Base-by-base conservation (phyloP, 345 rosid species). In the Lepidium sativum region DNA sequence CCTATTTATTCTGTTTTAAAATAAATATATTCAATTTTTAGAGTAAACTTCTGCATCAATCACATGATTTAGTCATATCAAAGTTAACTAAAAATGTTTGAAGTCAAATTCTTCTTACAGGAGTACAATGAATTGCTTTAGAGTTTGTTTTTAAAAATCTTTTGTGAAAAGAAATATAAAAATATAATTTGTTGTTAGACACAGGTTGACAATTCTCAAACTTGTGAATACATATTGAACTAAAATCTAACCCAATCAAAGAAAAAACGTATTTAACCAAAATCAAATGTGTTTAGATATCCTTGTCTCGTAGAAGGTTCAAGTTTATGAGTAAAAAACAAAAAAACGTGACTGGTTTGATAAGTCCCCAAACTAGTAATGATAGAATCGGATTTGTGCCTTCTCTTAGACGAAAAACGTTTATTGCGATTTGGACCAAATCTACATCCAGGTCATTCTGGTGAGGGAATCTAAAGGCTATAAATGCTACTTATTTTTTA, bases 391-490 rank as follows among this genome's bases (percentile, higher is more conserved):
- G 15, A 50, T 6, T 6, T 21, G 15, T 69, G 44, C 54, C 73
- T 69, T 60, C 8, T 51, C 37, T 8, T 8, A 35, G 4, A 53
- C 48, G 68, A 17, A 35, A 54, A 17, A 8, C 15, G 8, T 54
- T 43, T 43, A 52, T 44, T 15, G 23, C 20, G 54, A 15, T 57
- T 60, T 70, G 29, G 63, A 70, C 68, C 63, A 54, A 62, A 70
- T 62, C 69, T 44, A 70, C 18, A 13, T 44, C 17, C 63, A 70
- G 68, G 41, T 70, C 56, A 60, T 25, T 25, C 29, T 25, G 29
- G 29, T 25, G 29, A 6, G 29, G 5, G n/a, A n/a, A 25, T 25
- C 29, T 25, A 25, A 25, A 25, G 29, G 29, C 29, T 25, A 25
- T 25, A 25, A 25, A 25, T 25, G 29, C 29, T 25, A 25, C 5